Evolutionary conservation across 208 protist species (phyloP).

Genomic region (Perkinsela sp.): DNA sequence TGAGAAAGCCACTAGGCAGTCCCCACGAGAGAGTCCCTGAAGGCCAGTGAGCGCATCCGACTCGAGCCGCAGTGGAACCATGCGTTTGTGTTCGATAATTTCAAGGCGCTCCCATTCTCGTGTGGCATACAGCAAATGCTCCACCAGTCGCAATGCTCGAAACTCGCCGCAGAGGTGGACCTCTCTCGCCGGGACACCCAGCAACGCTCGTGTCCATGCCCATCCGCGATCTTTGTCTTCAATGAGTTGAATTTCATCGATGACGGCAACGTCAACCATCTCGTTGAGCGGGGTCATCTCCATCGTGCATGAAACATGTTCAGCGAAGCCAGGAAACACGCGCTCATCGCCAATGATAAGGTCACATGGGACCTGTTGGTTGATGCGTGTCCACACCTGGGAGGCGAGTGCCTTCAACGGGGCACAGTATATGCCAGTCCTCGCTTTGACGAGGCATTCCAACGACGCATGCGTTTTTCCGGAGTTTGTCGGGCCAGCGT

Average conservation of each 20-base stretch:
- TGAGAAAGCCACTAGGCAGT: conserved; percentile 58
- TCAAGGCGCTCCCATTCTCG: conserved; percentile 20
- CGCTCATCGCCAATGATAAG: conserved; percentile 73
- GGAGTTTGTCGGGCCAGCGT: conserved; percentile 73
- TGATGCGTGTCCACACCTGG: conserved; percentile 54
- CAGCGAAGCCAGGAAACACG: conserved; percentile 18
- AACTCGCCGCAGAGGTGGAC: conserved; percentile 66
- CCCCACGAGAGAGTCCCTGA: conserved; percentile 20
- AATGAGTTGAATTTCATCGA: conserved; percentile 82
- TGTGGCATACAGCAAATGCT: conserved; percentile 24
- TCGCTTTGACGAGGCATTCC: conserved; percentile 13
- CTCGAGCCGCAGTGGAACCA: conserved; percentile 23
- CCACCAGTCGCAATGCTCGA: conserved; percentile 24
- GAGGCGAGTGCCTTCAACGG: conserved; percentile 71
- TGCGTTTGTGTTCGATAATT: conserved; percentile 29
- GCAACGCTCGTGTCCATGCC: conserved; percentile 73
- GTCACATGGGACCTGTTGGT: conserved; percentile 43
- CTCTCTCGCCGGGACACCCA: conserved; percentile 54
- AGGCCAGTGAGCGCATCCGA: conserved; percentile 12
- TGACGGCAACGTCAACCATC: conserved; percentile 47
- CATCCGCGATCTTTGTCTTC: conserved; percentile 55
- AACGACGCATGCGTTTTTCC: conserved; percentile 72
- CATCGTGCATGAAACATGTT: conserved; percentile 61
- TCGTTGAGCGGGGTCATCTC: conserved; percentile 52
- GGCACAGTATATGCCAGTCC: conserved; percentile 64